Conservation (phyloP, 2,329 filamentous ascomycete genomes). For the Fusarium chuoi region DNA sequence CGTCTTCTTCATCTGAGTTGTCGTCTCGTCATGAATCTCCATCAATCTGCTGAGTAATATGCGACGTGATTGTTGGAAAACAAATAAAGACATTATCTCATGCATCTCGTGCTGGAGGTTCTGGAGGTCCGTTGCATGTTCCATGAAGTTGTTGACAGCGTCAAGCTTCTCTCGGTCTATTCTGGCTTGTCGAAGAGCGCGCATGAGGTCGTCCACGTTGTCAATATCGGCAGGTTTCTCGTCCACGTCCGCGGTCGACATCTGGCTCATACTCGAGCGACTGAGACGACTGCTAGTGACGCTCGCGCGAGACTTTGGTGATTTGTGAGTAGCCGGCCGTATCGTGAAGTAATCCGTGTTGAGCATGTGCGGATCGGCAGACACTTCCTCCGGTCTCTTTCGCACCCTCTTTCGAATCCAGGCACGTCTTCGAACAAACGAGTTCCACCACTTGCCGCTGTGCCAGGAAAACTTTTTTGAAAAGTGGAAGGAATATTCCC, state of each 20-base stretch:
- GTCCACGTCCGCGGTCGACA: slow-evolving; percentile 55
- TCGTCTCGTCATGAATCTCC: slow-evolving; percentile 61
- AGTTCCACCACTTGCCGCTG: slow-evolving; percentile 90
- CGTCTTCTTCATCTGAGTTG: slow-evolving; percentile 51
- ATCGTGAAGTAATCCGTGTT: slow-evolving; percentile 85
- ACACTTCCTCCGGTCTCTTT: slow-evolving; percentile 57
- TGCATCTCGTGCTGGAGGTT: slow-evolving; percentile 82
- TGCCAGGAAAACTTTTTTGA: slow-evolving; percentile 83
- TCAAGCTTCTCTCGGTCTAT: slow-evolving; percentile 95
- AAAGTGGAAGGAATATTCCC: slow-evolving; percentile 96
- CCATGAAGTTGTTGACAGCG: slow-evolving; percentile 83
- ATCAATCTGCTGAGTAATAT: slow-evolving; percentile 78
- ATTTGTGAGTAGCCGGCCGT: slow-evolving; percentile 61
- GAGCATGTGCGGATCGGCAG: slow-evolving; percentile 71
- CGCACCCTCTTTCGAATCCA: slow-evolving; percentile 87
- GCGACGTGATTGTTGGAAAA: slow-evolving; percentile 89
- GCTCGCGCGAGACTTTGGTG: slow-evolving; percentile 47
- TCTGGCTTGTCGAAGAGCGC: slow-evolving; percentile 71
- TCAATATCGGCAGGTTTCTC: slow-evolving; percentile 68
- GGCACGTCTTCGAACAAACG: slow-evolving; percentile 87
- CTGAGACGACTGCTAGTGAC: slow-evolving; percentile 49
- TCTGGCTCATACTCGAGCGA: slow-evolving; percentile 51
- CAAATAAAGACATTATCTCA: slow-evolving; percentile 84
- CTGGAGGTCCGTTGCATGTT: slow-evolving; percentile 78
- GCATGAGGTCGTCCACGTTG: slow-evolving; percentile 76